Percentiles rank a stretch among this genome's conserved stretches.
Conservation (phyloP, 2,329 filamentous ascomycete species). For the Apiospora aurea region DNA sequence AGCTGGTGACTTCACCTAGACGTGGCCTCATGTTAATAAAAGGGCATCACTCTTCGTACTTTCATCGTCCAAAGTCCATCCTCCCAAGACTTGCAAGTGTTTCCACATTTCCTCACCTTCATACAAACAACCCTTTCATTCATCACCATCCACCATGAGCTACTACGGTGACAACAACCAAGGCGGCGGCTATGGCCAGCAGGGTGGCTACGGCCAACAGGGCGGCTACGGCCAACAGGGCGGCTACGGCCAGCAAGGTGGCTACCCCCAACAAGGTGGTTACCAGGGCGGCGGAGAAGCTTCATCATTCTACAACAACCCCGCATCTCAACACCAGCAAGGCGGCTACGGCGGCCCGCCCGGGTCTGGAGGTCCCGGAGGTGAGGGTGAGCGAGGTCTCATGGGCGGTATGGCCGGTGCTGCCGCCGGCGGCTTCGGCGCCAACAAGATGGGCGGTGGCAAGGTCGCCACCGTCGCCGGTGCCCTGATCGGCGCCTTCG, state of each 20-base stretch:
- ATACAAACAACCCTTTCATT: neutral
- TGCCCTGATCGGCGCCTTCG: slow-evolving; percentile 49
- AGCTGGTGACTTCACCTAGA: neutral
- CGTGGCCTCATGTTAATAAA: slow-evolving; percentile 14
- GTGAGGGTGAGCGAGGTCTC: slow-evolving; percentile 46
- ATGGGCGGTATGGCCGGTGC: slow-evolving; percentile 50
- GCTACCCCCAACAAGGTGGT: slow-evolving; percentile 2
- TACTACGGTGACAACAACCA: slow-evolving; percentile 18
- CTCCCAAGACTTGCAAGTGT: neutral
- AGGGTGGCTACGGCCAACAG: slow-evolving; percentile 6
- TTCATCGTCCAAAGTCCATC: neutral
- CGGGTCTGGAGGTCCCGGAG: slow-evolving; percentile 30
- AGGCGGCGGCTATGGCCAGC: slow-evolving; percentile 17
- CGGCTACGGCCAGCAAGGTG: slow-evolving; percentile 1
- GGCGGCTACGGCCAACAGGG: slow-evolving; percentile 18
- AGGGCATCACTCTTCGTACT: neutral
- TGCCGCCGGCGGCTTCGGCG: slow-evolving; percentile 49
- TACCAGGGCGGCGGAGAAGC: slow-evolving; percentile 10
- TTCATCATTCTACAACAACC: slow-evolving; percentile 20
- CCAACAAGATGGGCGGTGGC: slow-evolving; percentile 48
- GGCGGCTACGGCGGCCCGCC: slow-evolving; percentile 28
- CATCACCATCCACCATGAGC: slow-evolving; percentile 1
- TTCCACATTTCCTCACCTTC: neutral
- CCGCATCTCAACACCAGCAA: slow-evolving; percentile 10
- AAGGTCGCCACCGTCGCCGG: slow-evolving; percentile 41